Conservation (phyloP, 2,329 filamentous ascomycete genomes). For the Trichophaea hybrida region DNA sequence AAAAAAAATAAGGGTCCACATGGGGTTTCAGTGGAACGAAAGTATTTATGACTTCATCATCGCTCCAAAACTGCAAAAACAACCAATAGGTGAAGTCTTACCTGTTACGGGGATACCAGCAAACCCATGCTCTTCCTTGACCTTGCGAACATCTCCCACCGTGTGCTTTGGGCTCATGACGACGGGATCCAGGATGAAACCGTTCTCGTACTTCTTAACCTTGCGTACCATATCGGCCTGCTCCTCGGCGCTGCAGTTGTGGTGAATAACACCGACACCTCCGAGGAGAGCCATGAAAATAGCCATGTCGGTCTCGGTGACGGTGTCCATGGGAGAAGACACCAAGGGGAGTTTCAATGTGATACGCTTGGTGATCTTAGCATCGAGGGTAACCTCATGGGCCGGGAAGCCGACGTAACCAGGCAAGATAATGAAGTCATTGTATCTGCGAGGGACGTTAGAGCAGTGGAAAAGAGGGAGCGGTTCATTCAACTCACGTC, state of each 20-base stretch:
- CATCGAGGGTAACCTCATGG: conserved; percentile 73
- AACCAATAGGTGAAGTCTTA: conserved; percentile 40
- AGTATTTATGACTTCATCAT: conserved; percentile 94
- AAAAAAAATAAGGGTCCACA: conserved; percentile 64
- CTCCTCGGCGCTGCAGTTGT: conserved; percentile 95
- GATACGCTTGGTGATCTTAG: conserved; percentile 88
- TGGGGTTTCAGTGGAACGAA: conserved; percentile 83
- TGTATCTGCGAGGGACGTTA: conserved; percentile 32
- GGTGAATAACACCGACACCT: conserved; percentile 88
- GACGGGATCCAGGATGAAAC: conserved; percentile 91
- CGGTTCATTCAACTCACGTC: conserved; percentile 47
- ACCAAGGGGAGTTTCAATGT: conserved; percentile 91
- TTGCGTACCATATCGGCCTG: conserved; percentile 99
- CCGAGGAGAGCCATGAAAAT: conserved; percentile 89
- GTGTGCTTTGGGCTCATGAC: conserved; percentile 80
- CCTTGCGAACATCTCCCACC: conserved; percentile 73
- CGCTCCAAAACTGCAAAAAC: conserved; percentile 25
- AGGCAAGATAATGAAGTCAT: conserved; percentile 92
- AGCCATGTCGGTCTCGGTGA: conserved; percentile 98
- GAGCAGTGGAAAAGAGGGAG: not conserved
- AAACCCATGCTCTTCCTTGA: conserved; percentile 98
- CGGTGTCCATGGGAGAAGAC: conserved; percentile 98
- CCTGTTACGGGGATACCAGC: conserved; percentile 97
- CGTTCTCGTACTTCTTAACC: conserved; percentile 98
- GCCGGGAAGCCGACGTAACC: conserved; percentile 98